A percentile compares a stretch with the other conserved stretches of the same genome.
Conservation (phyloP, 345 rosid species). For the thale cress (Arabidopsis thaliana) region TAIR10.1 NC_003070.9:26267501-26268000, state of each 20-base stretch:
- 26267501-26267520: conserved; percentile 87
- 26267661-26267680: conserved; percentile 22
- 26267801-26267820: conserved; percentile 73
- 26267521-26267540: conserved; percentile 74
- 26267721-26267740: conserved; percentile 46
- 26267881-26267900: neutral
- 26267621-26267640: conserved; percentile 93
- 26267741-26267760: conserved; percentile 69
- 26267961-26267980: neutral
- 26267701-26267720: neutral
- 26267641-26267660: conserved; percentile 42
- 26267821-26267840: conserved; percentile 87
- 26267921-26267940: neutral
- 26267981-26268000: neutral
- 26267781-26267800: conserved; percentile 76
- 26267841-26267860: conserved; percentile 79
- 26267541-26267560: conserved; percentile 88
- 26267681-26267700: conserved; percentile 12
- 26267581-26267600: conserved; percentile 82
- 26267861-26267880: conserved; percentile 63
- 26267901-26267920: neutral
- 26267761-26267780: conserved; percentile 72
- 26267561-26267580: conserved; percentile 72
- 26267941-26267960: neutral
- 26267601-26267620: conserved; percentile 85